phyloP scores from a whole-genome alignment of 2,329 filamentous ascomycete species.

The Trichoderma polysporum region DNA sequence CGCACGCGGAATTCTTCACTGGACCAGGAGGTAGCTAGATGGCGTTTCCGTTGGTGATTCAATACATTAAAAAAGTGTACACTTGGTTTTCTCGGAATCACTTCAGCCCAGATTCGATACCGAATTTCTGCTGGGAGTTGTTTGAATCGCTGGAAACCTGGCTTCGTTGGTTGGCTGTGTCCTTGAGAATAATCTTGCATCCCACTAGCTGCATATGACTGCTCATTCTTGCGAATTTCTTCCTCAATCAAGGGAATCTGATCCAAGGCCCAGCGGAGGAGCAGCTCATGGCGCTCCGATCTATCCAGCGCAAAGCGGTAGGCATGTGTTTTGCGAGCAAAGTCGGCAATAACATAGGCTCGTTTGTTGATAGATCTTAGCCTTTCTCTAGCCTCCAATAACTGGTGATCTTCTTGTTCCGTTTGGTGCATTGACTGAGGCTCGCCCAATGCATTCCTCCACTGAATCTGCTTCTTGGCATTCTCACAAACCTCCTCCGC shows the following conservation, averaged over 20 bases:
- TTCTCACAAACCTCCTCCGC: background rate
- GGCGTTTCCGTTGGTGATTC: constrained; percentile 11
- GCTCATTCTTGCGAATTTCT: constrained; percentile 17
- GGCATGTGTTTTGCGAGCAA: constrained; percentile 13
- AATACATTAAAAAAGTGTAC: constrained; percentile 20
- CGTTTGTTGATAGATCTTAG: background rate
- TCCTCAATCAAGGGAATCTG: constrained; percentile 25
- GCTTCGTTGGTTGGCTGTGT: background rate
- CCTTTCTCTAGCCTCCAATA: background rate
- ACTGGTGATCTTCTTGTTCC: background rate
- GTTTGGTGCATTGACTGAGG: background rate
- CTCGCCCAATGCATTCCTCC: background rate
- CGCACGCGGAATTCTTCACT: constrained; percentile 17
- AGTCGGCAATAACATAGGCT: background rate
- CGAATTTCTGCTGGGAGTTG: constrained; percentile 17
- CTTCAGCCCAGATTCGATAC: constrained; percentile 11
- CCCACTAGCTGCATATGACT: background rate
- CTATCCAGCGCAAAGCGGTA: constrained; percentile 20
- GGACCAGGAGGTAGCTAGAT: constrained; percentile 15
- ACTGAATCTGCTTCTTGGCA: background rate
- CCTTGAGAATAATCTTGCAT: background rate
- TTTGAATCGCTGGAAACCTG: constrained; percentile 1
- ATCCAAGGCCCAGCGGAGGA: constrained; percentile 26
- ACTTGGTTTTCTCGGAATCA: constrained; percentile 4
- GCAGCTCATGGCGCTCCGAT: constrained; percentile 24